Conservation (phyloP, 495 filamentous ascomycete species). For the Halenospora varia region DNA sequence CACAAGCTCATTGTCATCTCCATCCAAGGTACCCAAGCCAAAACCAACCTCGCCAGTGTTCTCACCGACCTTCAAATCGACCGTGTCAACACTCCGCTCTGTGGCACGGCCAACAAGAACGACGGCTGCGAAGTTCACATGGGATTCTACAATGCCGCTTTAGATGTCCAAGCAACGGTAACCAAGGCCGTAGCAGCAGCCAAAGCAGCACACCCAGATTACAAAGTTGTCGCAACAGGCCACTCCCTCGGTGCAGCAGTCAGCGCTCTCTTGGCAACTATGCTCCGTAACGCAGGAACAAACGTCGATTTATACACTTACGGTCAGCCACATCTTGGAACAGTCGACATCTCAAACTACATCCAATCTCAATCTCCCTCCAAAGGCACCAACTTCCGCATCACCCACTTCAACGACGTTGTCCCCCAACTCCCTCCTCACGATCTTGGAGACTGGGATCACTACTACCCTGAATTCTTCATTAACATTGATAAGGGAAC, state of each 20-base stretch:
- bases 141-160: constrained; percentile 56
- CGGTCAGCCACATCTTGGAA: constrained; percentile 32
- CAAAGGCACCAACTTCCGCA: constrained; percentile 45
- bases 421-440: constrained; percentile 54
- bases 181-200: constrained; percentile 37
- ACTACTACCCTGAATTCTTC: constrained; percentile 60
- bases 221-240: constrained; percentile 51
- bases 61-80: constrained; percentile 45
- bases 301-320: constrained; percentile 45
- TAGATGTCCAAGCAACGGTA: constrained; percentile 37
- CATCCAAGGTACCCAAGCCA: constrained; percentile 62
- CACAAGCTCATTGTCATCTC: constrained; percentile 61
- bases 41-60: constrained; percentile 59
- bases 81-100: constrained; percentile 26
- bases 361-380: constrained; percentile 43
- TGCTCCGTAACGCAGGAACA: constrained; percentile 44
- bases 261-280: constrained; percentile 51
- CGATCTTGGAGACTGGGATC: constrained; percentile 40
- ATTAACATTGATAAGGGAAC: constrained; percentile 13
- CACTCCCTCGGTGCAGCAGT: constrained; percentile 61
- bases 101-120: constrained; percentile 32
- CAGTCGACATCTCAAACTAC: constrained; percentile 42
- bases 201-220: constrained; percentile 34
- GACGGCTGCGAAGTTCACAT: constrained; percentile 44
- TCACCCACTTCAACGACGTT: constrained; percentile 58